Base-by-base conservation (phyloP, 2,329 filamentous ascomycete species). In the Anthostomella pinea region DNA sequence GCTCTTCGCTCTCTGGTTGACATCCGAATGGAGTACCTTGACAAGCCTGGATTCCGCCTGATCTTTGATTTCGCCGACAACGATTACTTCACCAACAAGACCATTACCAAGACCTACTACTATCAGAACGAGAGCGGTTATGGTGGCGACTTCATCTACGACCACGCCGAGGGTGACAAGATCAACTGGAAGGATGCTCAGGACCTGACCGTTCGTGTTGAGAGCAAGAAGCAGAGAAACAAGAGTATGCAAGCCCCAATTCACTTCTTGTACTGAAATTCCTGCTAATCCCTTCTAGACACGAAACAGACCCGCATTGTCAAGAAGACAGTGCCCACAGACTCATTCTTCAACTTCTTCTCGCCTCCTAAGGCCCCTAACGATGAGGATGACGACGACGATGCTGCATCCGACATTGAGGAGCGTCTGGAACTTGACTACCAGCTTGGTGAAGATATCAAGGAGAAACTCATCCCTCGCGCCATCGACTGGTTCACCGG, bases 311-410 rank as follows among this genome's bases (percentile, higher is more conserved):
- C 93, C 45, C 88, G 93, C 52, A 87, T 98, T 52, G 90, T 98
- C 52, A 97, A 97, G 83, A 95, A 96, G 76, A 96, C 91, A 2
- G 93, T 98, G 30, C 93, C 93, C 23, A 97, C 91, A 40, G 93
- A 96, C 66, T 97, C 93, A 3, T 98, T 98, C 77, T 89, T 89
- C 81, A 95, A 95, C 77, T 96, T 96, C 81, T 98, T 98, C 75
- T 89, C 89, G 36, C 93, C 93, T 17, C 94, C 93, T 30, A 87
- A 87, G 69, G 84, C 88, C 43, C 93, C 88, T 18, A 75, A 72
- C 29, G 73, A 61, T n/a, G 71, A 75, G 6, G 85, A 87, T 32
- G 79, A 81, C 26, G 75, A 81, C 25, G 75, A 81, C 22, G 84
- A 91, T 51, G 82, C 85, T 43, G 81, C 85, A 37, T 85, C 83